A percentile compares a stretch with the other conserved stretches of the same genome.
phyloP scores from a whole-genome alignment of 139 green algal species.

The Nannochloris sp. region DNA sequence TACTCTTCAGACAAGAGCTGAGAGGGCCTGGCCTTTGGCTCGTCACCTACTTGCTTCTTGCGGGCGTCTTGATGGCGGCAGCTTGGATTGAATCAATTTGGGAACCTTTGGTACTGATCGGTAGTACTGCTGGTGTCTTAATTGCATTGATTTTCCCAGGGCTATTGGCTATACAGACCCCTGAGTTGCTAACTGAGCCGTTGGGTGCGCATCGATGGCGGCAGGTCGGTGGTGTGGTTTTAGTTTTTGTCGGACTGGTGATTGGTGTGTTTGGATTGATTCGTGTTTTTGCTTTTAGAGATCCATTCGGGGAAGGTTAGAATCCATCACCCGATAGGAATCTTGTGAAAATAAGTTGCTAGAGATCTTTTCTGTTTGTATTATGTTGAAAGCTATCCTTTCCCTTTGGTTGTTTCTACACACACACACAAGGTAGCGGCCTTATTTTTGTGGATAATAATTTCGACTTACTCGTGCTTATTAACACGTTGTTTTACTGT shows the following conservation, averaged over 20 bases:
- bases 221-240: neutral
- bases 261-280: neutral
- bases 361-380: no score
- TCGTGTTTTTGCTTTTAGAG: neutral
- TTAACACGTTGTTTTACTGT: no score
- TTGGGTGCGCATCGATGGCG: neutral
- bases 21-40: conserved; percentile 8
- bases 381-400: no score
- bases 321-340: no score
- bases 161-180: conserved; percentile 6
- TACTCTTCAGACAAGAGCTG: conserved; percentile 28
- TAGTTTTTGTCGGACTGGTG: neutral
- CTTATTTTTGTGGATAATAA: no score
- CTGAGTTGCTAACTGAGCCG: conserved; percentile 12
- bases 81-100: conserved; percentile 21
- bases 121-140: conserved; percentile 19
- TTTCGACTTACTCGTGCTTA: no score
- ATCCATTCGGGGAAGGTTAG: no score
- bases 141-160: conserved; percentile 21
- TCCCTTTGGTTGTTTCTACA: no score
- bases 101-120: conserved; percentile 16
- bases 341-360: no score
- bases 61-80: conserved; percentile 4
- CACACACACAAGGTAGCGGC: no score
- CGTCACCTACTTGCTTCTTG: conserved; percentile 14